Base-by-base conservation (phyloP, 192 early-diverging fungal species). In the Mortierella hygrophila region DNA sequence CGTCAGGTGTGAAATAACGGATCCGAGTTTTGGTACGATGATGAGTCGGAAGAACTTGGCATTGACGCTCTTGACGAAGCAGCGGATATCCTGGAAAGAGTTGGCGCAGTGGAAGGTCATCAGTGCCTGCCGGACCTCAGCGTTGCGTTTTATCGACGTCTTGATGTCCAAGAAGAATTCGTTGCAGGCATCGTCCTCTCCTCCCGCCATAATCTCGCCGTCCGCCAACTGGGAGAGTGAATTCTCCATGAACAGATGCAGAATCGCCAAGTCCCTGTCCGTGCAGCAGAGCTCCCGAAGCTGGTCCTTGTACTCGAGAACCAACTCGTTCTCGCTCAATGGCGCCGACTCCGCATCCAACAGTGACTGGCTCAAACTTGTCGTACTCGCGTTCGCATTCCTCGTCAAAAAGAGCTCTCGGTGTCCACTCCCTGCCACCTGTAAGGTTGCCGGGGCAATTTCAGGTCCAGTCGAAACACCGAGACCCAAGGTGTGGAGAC, bases 21-120 rank as follows among this genome's bases (percentile, higher is more conserved):
- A 73, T 52, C 82, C 82, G 32, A 93, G 79, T 26, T 82, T 88
- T 16, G 92, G 92, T 18, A 90, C 80, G 23, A 93, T 76, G 35
- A 91, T 77, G 42, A 92, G 89, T 2, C 91, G 76, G 49, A 92
- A 89, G 4, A 91, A 85, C 40, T 81, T 82, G 6, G 87, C 54
- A 70, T 91, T 88, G 76, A 89, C 80, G 16, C 81, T 89, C 80
- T 93, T 93, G 60, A 93, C 83, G 85, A 93, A 93, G 49, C 92
- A 93, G 29, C 89, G 80, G 38, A 91, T 87, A 29, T 93, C 90
- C 60, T 82, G 75, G 20, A 92, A 78, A 63, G 88, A 82, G 63
- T 68, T 74, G 2, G 80, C 78, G n/a, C 88, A 82, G 23, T 85
- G 73, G 32, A 92, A 79, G n/a, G 88, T 84, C 35, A 87, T 82